These are phyloP conservation scores for Fraxinus pennsylvanica DNA, from an alignment of 257 asterid species.

Conservation along the genomic window DNA sequence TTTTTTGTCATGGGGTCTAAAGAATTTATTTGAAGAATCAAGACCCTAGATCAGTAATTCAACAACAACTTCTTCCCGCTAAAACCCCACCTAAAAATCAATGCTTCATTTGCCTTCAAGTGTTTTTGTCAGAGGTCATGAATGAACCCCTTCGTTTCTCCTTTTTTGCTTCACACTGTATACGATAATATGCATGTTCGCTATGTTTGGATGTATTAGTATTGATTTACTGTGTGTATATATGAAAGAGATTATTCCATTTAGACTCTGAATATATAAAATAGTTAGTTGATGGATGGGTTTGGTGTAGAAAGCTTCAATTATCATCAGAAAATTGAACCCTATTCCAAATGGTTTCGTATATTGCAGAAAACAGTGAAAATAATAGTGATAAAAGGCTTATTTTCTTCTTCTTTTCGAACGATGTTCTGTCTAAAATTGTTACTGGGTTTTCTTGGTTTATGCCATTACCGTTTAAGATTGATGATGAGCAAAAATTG, in stretches of 20 bases:
- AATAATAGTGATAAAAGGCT: slow-evolving; percentile 8
- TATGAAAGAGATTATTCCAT: background rate
- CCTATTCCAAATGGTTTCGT: background rate
- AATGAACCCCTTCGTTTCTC: background rate
- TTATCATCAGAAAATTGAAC: slow-evolving; percentile 19
- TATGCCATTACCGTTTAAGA: slow-evolving; percentile 58
- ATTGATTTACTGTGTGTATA: background rate
- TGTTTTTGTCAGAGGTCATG: slow-evolving; percentile 21
- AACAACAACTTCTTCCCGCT: slow-evolving; percentile 32
- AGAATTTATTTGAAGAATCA: background rate
- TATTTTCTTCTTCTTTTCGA: background rate
- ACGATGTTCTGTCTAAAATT: slow-evolving; percentile 28
- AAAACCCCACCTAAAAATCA: slow-evolving; percentile 34
- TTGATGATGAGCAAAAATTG: slow-evolving; percentile 55
- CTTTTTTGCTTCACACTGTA: slow-evolving; percentile 4
- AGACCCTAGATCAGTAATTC: background rate
- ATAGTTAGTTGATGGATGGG: slow-evolving; percentile 39
- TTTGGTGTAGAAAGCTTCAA: slow-evolving; percentile 38
- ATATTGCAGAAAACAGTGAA: slow-evolving; percentile 1
- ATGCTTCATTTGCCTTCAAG: background rate
- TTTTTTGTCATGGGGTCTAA: slow-evolving; percentile 28
- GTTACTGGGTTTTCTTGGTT: slow-evolving; percentile 30
- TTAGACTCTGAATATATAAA: slow-evolving; percentile 46
- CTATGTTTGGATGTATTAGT: slow-evolving; percentile 3
- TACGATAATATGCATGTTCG: slow-evolving; percentile 31